Evolutionary conservation across 139 green algal species (phyloP), one percentile per base, ranked within the genome.

Genomic region (Coelastrella sp.): DNA sequence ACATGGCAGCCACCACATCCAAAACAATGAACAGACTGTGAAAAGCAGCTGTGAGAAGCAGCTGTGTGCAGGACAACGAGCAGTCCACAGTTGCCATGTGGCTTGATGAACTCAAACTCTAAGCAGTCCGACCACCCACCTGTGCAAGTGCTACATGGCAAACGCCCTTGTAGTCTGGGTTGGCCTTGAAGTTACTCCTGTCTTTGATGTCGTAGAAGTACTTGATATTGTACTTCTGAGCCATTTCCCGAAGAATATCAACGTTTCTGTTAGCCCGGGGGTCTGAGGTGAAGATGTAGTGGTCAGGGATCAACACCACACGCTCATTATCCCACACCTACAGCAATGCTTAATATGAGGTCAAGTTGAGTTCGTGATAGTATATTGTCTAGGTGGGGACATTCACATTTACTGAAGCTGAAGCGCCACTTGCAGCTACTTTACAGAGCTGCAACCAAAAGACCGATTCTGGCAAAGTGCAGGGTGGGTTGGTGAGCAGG

Each of bases 201-300:
- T 99, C 92, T 23, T 84, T 92, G 89, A 99, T 99, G 90, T 99
- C 96, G 78, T 99, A 99, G 66, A 99, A 99, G 90, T 99, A 96
- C 90, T 99, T 99, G 89, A 99, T 99, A 84, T 93, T 88, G 86
- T 99, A 98, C 89, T 96, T 94, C 23, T 89, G 7, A 1, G 90
- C 94, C 87, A 96, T 94, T 4, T 98, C 79, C 78, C 75, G 81
- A 27, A 99, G 89, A 88, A 99, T 98, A 86, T 98, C 96, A 66
- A 99, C 96, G 80, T 99, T 99, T 60, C 96, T 92, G 91, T 99
- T 99, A 66, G 96, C 96, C 21, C 96, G 94, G 4, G 91, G 81
- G 75, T 99, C 96, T 3, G 87, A 81, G 4, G 96, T 99, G 92
- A 99, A 99, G 89, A 99, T 99, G 93, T 99, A 99, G 86, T 99